Conservation (phyloP, 2,329 filamentous ascomycete genomes). For the Aspergillus quadricinctus region DNA sequence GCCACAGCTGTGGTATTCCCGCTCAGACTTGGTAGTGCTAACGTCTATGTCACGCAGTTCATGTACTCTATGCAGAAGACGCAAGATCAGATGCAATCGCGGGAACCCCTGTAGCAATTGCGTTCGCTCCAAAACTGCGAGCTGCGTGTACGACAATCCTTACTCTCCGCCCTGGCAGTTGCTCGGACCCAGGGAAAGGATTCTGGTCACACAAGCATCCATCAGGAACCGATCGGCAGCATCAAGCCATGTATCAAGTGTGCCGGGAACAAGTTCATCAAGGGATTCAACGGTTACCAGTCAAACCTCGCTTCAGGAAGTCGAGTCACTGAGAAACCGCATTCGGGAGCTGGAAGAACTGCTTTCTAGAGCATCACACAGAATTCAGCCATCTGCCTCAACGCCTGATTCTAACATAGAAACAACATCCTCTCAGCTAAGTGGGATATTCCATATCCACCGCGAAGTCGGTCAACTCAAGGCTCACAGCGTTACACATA, state of each 20-base stretch:
- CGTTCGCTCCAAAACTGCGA: slow-evolving; percentile 36
- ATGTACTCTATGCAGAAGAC: slow-evolving; percentile 55
- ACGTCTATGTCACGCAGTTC: slow-evolving; percentile 35
- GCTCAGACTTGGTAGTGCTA: slow-evolving; percentile 3
- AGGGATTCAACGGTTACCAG: slow-evolving; percentile 19
- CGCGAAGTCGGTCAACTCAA: slow-evolving; percentile 36
- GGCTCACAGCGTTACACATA: slow-evolving; percentile 46
- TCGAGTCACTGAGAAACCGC: slow-evolving; percentile 37
- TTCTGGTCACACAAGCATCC: neutral
- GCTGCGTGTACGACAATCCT: slow-evolving; percentile 14
- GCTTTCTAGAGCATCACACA: slow-evolving; percentile 26
- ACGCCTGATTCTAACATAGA: slow-evolving; percentile 32
- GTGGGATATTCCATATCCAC: slow-evolving; percentile 44
- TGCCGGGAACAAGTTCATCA: slow-evolving; percentile 8
- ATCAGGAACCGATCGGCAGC: slow-evolving; percentile 5
- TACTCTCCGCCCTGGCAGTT: slow-evolving; percentile 5
- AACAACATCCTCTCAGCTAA: slow-evolving; percentile 35
- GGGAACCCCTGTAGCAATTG: slow-evolving; percentile 58
- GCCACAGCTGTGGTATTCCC: slow-evolving; percentile 10
- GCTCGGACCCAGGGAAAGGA: slow-evolving; percentile 1
- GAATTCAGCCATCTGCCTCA: slow-evolving; percentile 7
- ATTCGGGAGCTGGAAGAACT: slow-evolving; percentile 46
- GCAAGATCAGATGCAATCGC: slow-evolving; percentile 61
- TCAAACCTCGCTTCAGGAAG: slow-evolving; percentile 24
- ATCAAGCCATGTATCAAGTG: slow-evolving; percentile 8